These are phyloP conservation scores for Papiliotrema flavescens DNA, from an alignment of 1,284 basidiomycete species.

Conservation along the genomic window DNA sequence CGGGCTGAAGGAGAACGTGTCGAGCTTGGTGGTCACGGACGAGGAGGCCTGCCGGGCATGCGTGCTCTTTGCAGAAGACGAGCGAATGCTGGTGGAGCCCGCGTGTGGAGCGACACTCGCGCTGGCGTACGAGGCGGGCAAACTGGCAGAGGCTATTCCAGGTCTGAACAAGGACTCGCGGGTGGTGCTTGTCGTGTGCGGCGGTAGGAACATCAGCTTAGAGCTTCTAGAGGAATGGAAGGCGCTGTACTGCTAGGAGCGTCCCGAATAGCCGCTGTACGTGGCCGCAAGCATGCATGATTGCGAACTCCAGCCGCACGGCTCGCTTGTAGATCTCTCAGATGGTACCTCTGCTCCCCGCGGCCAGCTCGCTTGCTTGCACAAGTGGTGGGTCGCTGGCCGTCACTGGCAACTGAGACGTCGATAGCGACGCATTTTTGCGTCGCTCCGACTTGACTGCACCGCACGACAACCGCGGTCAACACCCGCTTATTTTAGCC, in stretches of 20 bases:
- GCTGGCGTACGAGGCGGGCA: constrained; percentile 18
- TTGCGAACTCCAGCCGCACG: not conserved
- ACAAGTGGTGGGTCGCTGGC: too few relatives aligned
- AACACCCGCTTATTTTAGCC: too few relatives aligned
- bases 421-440: too few relatives aligned
- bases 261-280: too few relatives aligned
- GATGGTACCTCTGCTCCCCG: too few relatives aligned
- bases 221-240: constrained; percentile 20
- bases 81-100: constrained; percentile 30
- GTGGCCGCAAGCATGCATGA: too few relatives aligned
- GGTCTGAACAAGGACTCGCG: constrained; percentile 5
- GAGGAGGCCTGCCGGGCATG: constrained; percentile 26
- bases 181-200: constrained; percentile 19
- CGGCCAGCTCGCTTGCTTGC: too few relatives aligned
- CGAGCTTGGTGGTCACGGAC: constrained; percentile 22
- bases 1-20: constrained; percentile 12
- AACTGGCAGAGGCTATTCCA: constrained; percentile 5
- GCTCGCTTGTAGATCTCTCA: too few relatives aligned
- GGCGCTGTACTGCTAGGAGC: constrained; percentile 1
- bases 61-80: constrained; percentile 28
- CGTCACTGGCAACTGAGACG: too few relatives aligned
- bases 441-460: too few relatives aligned
- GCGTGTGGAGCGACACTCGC: constrained; percentile 33
- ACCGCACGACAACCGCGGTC: too few relatives aligned
- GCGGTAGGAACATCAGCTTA: constrained; percentile 19